These are phyloP conservation scores for Lactarius tabidus DNA, from an alignment of 768 basidiomycete genomes.

Conservation along the genomic window DNA sequence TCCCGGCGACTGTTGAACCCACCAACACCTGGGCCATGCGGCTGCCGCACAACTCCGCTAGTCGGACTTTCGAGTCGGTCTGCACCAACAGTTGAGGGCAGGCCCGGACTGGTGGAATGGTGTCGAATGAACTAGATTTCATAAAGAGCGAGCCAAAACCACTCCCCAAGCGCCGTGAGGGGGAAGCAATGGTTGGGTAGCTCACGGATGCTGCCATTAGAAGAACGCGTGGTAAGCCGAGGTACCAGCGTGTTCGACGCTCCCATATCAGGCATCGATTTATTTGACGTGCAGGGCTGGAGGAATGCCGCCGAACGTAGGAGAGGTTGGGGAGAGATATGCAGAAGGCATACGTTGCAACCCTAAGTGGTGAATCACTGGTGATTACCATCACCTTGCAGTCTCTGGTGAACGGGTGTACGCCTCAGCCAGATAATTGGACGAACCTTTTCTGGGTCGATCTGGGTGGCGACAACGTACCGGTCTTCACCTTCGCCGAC, in stretches of 20 bases:
- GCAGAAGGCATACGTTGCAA: no score
- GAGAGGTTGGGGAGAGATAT: no score
- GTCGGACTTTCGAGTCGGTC: constrained; percentile 36
- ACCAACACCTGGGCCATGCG: no score
- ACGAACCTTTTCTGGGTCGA: constrained; percentile 77
- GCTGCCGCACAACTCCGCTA: constrained; percentile 66
- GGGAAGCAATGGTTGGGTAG: constrained; percentile 87
- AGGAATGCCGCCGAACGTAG: constrained; percentile 39
- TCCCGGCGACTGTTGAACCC: constrained; percentile 61
- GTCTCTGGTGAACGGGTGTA: constrained; percentile 21
- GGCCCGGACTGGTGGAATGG: constrained; percentile 76
- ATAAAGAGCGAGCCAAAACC: constrained; percentile 70
- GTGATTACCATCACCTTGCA: constrained; percentile 47
- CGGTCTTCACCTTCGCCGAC: constrained; percentile 90
- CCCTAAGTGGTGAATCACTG: constrained; percentile 70
- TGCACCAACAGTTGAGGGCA: constrained; percentile 52
- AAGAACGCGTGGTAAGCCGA: constrained; percentile 72
- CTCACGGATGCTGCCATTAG: constrained; percentile 83
- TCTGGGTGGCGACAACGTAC: constrained; percentile 90
- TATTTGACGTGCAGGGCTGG: constrained; percentile 80
- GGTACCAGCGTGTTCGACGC: constrained; percentile 76
- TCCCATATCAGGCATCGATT: constrained; percentile 98
- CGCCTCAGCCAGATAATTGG: neutral
- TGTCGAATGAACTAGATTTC: constrained; percentile 36
- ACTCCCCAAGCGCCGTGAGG: no score